These are phyloP conservation scores for Gnetum montanum DNA, from an alignment of 75 land plant species.

Conservation along the genomic window DNA sequence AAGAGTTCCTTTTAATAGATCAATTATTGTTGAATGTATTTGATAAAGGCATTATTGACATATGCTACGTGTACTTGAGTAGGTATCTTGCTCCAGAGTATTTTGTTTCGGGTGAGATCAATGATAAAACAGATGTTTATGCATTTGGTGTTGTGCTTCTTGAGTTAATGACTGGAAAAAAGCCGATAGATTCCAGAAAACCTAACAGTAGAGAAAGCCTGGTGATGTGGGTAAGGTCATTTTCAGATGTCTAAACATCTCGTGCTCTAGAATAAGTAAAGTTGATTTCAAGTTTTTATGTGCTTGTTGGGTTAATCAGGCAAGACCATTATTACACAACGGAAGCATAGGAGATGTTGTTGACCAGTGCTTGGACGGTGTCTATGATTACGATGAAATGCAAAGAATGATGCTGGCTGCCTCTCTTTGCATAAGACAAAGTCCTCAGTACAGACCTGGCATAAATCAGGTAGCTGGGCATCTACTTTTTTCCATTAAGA, in stretches of 20 bases:
- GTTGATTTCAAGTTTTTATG: neutral
- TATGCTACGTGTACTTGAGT: constrained; percentile 6
- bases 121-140: constrained; percentile 81
- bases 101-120: constrained; percentile 85
- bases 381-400: constrained; percentile 38
- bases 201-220: constrained; percentile 83
- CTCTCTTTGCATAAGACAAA: constrained; percentile 55
- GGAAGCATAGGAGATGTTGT: constrained; percentile 31
- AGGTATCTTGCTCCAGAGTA: constrained; percentile 97
- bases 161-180: constrained; percentile 80
- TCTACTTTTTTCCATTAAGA: neutral
- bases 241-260: neutral
- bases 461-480: constrained; percentile 66
- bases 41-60: neutral
- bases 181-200: constrained; percentile 50
- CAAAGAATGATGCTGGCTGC: constrained; percentile 77
- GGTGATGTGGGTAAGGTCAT: constrained; percentile 77
- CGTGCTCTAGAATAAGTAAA: neutral
- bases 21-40: neutral
- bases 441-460: constrained; percentile 57
- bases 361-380: constrained; percentile 42
- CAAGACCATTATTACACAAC: constrained; percentile 48
- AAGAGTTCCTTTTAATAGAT: too few relatives aligned
- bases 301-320: constrained; percentile 36
- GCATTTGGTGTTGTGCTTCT: constrained; percentile 95